Evolutionary conservation across 495 filamentous ascomycete genomes (phyloP), one percentile per base, ranked within the genome.

Genomic region (Corynascus novoguineensis): DNA sequence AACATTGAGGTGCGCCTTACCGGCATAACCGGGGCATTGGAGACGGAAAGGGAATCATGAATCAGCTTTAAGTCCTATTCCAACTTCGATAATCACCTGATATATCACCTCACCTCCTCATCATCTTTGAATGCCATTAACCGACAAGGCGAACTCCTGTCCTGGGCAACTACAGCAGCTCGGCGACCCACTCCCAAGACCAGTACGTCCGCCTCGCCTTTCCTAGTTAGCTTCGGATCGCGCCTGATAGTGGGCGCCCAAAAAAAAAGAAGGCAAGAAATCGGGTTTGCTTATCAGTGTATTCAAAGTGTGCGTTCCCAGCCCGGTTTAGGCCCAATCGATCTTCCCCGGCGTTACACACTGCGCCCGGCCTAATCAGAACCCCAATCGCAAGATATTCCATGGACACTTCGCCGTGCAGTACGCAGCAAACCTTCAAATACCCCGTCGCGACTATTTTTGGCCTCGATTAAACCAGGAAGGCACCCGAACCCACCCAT

Each of bases 141-240:
- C 53, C 34, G 34, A 42, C 31, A 11, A 4, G 12, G 24, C 17
- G 24, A 35, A 25, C 31, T 19, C n/a, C 1, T 7, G 35, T 21
- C 29, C 35, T 27, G 53, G 53, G 45, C 53, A 56, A 56, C 25
- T 14, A 10, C 22, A 28, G 0, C 19, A 4, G 7, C 34, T 24
- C 24, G 53, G 53, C 53, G 53, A 27, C 10, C 34, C 44, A 56
- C 15, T 8, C 34, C 44, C 14, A 27, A 38, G 51, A 56, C 50
- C 45, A 34, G 32, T 35, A 12, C 11, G 44, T 56, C 41, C 41
- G 53, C 53, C 53, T 49, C 25, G 53, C 25, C 35, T 15, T 12
- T 22, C 5, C 44, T 12, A 17, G 17, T 19, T 9, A 19, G 9
- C 1, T 17, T 47, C 41, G 29, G 14, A 35, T 10, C 32, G 8